Percentiles rank a stretch among this genome's conserved stretches.
These are phyloP conservation scores for Brassica balearica DNA, from an alignment of 441 rosid genomes.

Conservation along the genomic window DNA sequence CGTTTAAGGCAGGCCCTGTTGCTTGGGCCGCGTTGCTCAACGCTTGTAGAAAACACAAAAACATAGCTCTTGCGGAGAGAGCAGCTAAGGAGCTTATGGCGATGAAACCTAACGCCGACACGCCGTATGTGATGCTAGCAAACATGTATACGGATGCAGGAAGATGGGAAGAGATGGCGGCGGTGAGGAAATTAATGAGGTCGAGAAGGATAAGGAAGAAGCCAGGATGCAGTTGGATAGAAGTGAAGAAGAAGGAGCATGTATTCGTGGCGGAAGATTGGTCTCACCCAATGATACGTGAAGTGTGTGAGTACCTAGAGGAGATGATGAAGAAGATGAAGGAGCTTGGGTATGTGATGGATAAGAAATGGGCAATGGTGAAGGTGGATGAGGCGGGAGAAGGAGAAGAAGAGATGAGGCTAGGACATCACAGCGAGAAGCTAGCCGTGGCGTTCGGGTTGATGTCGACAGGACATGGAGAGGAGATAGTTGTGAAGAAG, in stretches of 20 bases:
- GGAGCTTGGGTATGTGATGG: conserved; percentile 74
- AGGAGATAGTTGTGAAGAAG: conserved; percentile 74
- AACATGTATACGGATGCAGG: conserved; percentile 73
- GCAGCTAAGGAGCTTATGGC: conserved; percentile 67
- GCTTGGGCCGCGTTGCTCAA: conserved; percentile 86
- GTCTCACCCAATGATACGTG: conserved; percentile 77
- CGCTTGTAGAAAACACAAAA: conserved; percentile 76
- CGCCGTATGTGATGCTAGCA: conserved; percentile 82
- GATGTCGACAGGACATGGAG: conserved; percentile 66
- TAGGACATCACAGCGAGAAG: conserved; percentile 87
- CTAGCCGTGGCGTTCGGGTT: conserved; percentile 85
- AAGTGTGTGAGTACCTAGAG: conserved; percentile 61
- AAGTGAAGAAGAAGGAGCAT: conserved; percentile 63
- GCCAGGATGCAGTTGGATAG: conserved; percentile 95
- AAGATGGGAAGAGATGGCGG: conserved; percentile 73
- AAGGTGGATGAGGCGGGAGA: conserved; percentile 64
- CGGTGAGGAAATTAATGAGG: conserved; percentile 75
- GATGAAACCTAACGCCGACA: conserved; percentile 75
- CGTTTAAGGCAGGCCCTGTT: conserved; percentile 62
- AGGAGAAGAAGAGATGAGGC: conserved; percentile 63
- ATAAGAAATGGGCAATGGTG: conserved; percentile 69
- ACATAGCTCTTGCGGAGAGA: conserved; percentile 66
- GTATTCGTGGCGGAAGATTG: conserved; percentile 85
- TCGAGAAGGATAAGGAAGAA: conserved; percentile 76
- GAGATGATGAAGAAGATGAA: conserved; percentile 69